phyloP scores from a whole-genome alignment of 1,284 basidiomycete genomes.

The Tilletia setariae region DNA sequence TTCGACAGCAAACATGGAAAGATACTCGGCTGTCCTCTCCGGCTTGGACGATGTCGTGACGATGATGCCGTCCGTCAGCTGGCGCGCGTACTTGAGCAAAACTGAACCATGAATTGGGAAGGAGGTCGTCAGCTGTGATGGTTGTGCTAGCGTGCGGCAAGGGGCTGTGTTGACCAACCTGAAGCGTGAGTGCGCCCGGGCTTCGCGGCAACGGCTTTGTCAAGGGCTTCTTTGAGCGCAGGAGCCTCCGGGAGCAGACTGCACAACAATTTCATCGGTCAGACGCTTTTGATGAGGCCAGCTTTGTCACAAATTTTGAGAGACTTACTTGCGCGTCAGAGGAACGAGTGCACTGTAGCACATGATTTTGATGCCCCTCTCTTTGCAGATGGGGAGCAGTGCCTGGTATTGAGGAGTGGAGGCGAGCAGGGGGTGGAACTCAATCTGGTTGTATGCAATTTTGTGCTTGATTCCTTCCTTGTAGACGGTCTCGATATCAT shows the following conservation, averaged over 20 bases:
- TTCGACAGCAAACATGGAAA: neutral
- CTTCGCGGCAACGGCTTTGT: constrained; percentile 14
- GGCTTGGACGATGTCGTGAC: constrained; percentile 10
- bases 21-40: neutral
- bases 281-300: no score
- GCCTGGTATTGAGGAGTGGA: neutral
- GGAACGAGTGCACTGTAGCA: neutral
- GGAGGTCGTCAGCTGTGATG: no score
- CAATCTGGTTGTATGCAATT: constrained; percentile 14
- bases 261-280: neutral
- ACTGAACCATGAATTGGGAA: no score
- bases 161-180: neutral
- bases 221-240: neutral
- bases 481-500: constrained; percentile 6
- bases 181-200: neutral
- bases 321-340: neutral
- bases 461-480: neutral
- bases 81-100: constrained; percentile 8
- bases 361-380: constrained; percentile 13
- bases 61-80: constrained; percentile 4
- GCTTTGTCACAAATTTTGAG: neutral
- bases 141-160: no score
- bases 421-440: constrained; percentile 6
- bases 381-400: constrained; percentile 9
- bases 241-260: constrained; percentile 9